Conservation (phyloP, 163 green algal genomes). For the Botryococcus braunii region DNA sequence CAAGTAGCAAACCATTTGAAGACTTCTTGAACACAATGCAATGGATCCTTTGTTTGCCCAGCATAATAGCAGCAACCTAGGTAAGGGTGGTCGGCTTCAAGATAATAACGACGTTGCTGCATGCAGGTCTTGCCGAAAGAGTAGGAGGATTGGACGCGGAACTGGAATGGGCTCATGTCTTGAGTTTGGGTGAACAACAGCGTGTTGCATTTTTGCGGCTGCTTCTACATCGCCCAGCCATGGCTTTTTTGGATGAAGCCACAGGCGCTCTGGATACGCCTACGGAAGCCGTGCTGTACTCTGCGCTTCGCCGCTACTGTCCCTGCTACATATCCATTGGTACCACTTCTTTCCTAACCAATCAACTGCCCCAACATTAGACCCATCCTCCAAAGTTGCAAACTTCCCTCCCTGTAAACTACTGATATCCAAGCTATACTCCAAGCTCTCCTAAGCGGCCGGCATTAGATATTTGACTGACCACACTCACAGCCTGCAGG, state of each 20-base stretch:
- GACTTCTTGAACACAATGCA: too few species aligned
- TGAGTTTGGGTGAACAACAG: conserved; percentile 72
- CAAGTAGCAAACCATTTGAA: too few species aligned
- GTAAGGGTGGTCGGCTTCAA: too few species aligned
- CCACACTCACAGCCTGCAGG: background rate
- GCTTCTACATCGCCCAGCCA: conserved; percentile 53
- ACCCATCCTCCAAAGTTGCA: background rate
- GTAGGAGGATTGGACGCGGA: conserved; percentile 65
- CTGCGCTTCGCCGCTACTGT: conserved; percentile 23
- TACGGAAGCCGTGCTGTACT: conserved; percentile 60
- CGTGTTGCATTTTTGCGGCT: conserved; percentile 76
- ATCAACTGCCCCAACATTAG: background rate
- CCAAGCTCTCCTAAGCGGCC: background rate
- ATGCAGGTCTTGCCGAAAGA: conserved; percentile 20
- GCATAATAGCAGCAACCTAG: too few species aligned
- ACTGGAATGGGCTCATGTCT: conserved; percentile 64
- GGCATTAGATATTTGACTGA: background rate
- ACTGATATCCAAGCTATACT: background rate
- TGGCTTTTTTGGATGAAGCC: conserved; percentile 82
- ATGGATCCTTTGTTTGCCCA: too few species aligned
- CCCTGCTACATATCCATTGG: conserved; percentile 47
- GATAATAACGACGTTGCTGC: too few species aligned
- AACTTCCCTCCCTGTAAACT: background rate
- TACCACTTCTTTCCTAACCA: background rate
- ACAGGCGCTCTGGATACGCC: conserved; percentile 60